These are phyloP conservation scores for Strigomonas galati DNA, from an alignment of 208 protist species.

Conservation along the genomic window DNA sequence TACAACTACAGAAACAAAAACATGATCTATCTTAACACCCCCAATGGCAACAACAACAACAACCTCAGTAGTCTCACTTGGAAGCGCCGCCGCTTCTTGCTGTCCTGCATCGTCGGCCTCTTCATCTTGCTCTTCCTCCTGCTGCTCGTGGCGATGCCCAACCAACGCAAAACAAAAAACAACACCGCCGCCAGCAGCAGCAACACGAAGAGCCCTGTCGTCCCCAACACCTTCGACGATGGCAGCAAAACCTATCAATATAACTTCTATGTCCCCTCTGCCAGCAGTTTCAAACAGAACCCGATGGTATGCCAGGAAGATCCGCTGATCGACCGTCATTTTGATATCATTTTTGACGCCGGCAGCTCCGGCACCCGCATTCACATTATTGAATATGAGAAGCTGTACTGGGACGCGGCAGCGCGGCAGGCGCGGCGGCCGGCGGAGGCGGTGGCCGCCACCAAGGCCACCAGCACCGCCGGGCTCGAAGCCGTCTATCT, in stretches of 20 bases:
- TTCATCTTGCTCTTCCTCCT: constrained; percentile 5
- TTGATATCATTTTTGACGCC: constrained; percentile 65
- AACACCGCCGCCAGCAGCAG: too few relatives aligned
- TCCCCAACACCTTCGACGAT: constrained; percentile 9
- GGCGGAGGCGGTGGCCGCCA: neutral
- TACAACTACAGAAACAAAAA: neutral
- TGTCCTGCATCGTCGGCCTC: neutral
- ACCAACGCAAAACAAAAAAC: neutral
- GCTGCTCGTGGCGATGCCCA: neutral
- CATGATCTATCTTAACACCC: neutral
- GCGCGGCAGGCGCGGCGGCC: neutral
- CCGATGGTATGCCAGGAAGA: neutral
- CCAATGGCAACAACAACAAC: neutral
- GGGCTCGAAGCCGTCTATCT: neutral
- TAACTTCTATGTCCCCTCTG: neutral
- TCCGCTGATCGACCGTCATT: constrained; percentile 20
- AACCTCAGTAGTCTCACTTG: neutral
- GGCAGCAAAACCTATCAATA: neutral
- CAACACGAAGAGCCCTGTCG: too few relatives aligned
- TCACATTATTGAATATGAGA: constrained; percentile 57
- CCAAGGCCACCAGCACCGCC: neutral
- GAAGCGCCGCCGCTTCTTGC: neutral
- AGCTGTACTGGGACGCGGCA: constrained; percentile 14
- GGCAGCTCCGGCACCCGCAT: constrained; percentile 71
- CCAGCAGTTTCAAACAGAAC: neutral